phyloP scores from a whole-genome alignment of 2,329 filamentous ascomycete genomes.

The Trichoderma guizhouense region DNA sequence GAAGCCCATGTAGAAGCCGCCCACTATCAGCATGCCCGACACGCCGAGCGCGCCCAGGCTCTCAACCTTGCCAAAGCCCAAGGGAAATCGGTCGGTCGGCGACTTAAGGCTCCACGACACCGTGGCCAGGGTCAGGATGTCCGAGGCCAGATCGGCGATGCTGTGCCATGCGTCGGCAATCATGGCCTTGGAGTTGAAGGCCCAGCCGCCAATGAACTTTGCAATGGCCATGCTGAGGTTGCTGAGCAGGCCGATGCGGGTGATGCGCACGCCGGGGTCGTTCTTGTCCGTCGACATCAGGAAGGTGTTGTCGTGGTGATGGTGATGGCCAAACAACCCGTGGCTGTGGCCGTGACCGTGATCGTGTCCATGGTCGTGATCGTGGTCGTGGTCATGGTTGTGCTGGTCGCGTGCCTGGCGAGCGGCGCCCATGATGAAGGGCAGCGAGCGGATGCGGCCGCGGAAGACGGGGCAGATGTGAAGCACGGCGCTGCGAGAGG shows the following conservation, averaged over 20 bases:
- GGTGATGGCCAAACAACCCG: conserved; percentile 52
- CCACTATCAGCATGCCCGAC: conserved; percentile 82
- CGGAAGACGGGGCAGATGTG: conserved; percentile 23
- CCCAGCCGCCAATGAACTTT: conserved; percentile 88
- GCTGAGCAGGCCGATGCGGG: conserved; percentile 62
- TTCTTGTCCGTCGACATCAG: conserved; percentile 83
- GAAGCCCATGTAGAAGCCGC: conserved; percentile 88
- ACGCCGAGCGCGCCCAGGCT: conserved; percentile 91
- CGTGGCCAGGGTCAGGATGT: conserved; percentile 89
- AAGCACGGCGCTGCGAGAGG: conserved; percentile 20
- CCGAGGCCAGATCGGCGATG: conserved; percentile 90
- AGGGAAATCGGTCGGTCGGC: conserved; percentile 78
- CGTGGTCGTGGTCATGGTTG: conserved; percentile 48
- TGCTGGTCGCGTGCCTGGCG: conserved; percentile 34
- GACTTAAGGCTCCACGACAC: conserved; percentile 90
- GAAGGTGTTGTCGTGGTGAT: conserved; percentile 88
- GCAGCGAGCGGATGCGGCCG: conserved; percentile 23
- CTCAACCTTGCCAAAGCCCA: conserved; percentile 96
- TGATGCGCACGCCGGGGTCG: conserved; percentile 63
- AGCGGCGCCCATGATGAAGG: conserved; percentile 30
- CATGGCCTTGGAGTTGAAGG: conserved; percentile 92
- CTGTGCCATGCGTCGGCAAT: conserved; percentile 94
- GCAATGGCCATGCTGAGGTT: conserved; percentile 92
- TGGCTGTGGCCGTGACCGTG: conserved; percentile 53
- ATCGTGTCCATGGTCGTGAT: conserved; percentile 73